These are phyloP conservation scores for Histomonas meleagridis DNA, from an alignment of 208 protist genomes.

Conservation along the genomic window DNA sequence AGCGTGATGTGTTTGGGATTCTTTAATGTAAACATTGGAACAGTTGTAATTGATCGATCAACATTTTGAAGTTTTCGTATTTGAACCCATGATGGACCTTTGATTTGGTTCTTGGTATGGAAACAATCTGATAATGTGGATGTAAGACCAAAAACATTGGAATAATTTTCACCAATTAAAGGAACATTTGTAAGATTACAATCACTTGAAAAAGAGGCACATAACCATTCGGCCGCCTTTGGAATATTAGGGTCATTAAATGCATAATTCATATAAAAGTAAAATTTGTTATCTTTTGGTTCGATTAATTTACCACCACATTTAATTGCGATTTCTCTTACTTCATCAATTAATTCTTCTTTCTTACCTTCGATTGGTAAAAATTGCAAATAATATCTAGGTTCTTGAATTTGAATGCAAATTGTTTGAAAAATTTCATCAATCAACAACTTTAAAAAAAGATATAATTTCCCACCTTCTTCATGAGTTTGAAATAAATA, in stretches of 20 bases:
- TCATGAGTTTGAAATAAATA: constrained; percentile 3
- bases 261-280: too few species aligned
- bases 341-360: background rate
- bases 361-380: background rate
- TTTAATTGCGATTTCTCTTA: background rate
- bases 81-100: background rate
- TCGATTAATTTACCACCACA: background rate
- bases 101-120: background rate
- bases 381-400: background rate
- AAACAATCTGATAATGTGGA: background rate
- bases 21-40: background rate
- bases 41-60: background rate
- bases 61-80: background rate
- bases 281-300: background rate
- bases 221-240: background rate
- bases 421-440: background rate
- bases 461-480: constrained; percentile 2
- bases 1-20: background rate
- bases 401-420: background rate
- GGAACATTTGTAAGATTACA: background rate
- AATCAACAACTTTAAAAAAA: background rate
- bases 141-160: background rate
- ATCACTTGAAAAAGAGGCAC: background rate
- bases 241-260: background rate
- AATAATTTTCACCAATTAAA: background rate